A percentile compares a stretch with the other conserved stretches of the same genome.
These are phyloP conservation scores for Microbotryum saponariae DNA, from an alignment of 1,284 basidiomycete species.

Conservation along the genomic window DNA sequence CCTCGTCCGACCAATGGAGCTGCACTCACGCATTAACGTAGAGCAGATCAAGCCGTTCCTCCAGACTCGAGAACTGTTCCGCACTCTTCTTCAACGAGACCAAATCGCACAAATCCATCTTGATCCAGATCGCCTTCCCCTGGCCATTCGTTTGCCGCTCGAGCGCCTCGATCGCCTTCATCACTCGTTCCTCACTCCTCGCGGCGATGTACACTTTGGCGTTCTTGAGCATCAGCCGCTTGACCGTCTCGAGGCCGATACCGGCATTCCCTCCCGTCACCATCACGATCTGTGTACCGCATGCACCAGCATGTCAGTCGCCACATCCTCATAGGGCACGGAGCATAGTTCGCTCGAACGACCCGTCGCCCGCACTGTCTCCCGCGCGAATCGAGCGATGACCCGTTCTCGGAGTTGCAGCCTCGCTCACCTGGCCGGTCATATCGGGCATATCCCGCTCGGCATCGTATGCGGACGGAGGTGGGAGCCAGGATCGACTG, in stretches of 20 bases:
- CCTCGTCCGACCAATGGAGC: too few relatives aligned
- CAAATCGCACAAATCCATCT: conserved; percentile 56
- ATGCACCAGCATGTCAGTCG: too few relatives aligned
- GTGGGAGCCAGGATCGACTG: conserved; percentile 40
- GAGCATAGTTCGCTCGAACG: too few relatives aligned
- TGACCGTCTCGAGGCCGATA: conserved; percentile 18
- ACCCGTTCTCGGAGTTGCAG: too few relatives aligned
- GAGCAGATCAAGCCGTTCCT: conserved; percentile 43
- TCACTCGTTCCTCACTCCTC: conserved; percentile 48
- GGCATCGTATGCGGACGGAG: conserved; percentile 45
- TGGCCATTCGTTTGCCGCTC: conserved; percentile 41
- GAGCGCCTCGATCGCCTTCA: conserved; percentile 47
- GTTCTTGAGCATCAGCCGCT: conserved; percentile 48
- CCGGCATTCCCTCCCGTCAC: conserved; percentile 42
- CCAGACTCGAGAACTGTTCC: conserved; percentile 48
- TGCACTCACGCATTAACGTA: conserved; percentile 41
- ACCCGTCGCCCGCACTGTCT: too few relatives aligned
- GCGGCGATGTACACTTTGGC: conserved; percentile 60
- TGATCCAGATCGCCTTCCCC: conserved; percentile 48
- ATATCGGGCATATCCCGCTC: conserved; percentile 51
- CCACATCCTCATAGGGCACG: too few relatives aligned
- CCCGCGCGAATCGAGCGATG: too few relatives aligned
- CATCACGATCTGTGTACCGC: conserved; percentile 1
- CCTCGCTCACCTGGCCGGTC: conserved; percentile 43
- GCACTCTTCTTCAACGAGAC: conserved; percentile 50